phyloP scores from a whole-genome alignment of 192 early-diverging fungal genomes.

The Linnemannia hyalina region DNA sequence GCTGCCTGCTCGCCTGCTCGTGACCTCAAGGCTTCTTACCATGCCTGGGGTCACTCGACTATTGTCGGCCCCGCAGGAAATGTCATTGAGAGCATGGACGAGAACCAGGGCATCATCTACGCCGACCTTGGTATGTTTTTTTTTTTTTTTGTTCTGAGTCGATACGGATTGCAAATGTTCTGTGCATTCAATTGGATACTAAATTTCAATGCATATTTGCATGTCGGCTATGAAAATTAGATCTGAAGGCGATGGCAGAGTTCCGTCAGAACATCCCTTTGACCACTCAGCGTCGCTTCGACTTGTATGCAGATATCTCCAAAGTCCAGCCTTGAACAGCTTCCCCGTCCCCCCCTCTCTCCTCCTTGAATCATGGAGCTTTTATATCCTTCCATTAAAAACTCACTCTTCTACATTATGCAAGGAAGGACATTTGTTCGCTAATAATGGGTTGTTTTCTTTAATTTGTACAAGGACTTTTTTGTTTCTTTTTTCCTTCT shows the following conservation, averaged over 20 bases:
- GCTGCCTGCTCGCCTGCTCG: constrained; percentile 97
- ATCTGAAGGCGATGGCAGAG: constrained; percentile 70
- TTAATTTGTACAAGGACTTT: constrained; percentile 6
- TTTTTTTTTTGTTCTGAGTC: neutral
- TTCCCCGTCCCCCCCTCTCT: too few species aligned
- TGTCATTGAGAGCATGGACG: constrained; percentile 69
- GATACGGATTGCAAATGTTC: neutral
- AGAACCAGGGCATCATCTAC: constrained; percentile 85
- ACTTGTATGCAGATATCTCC: constrained; percentile 87
- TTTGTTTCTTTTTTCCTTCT: neutral
- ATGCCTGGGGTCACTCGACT: constrained; percentile 95
- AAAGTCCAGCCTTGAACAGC: constrained; percentile 30
- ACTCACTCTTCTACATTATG: too few species aligned
- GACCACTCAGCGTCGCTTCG: constrained; percentile 86
- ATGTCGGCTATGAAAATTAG: constrained; percentile 36
- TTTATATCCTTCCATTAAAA: neutral
- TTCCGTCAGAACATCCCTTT: constrained; percentile 83
- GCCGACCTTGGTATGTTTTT: constrained; percentile 72
- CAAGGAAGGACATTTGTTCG: neutral
- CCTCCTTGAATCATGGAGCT: neutral
- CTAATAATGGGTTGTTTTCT: neutral
- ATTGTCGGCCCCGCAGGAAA: constrained; percentile 81
- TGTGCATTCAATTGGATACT: neutral
- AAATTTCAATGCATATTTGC: neutral
- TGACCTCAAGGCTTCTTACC: constrained; percentile 78